These are phyloP conservation scores for Parietichytrium sp. DNA, from an alignment of 108 stramenopile genomes.

Conservation along the genomic window DNA sequence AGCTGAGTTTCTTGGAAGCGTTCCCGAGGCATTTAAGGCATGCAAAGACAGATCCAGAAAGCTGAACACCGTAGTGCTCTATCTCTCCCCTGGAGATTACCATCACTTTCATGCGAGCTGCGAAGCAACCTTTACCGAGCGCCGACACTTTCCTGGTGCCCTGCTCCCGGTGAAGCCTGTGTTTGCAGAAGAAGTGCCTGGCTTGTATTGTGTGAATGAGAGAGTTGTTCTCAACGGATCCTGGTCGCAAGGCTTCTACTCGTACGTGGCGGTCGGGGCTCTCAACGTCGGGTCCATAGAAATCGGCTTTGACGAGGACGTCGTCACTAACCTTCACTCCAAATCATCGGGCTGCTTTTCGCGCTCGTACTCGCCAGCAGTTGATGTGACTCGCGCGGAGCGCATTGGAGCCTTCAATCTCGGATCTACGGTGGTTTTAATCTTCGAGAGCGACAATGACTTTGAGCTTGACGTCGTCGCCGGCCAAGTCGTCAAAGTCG, in stretches of 20 bases:
- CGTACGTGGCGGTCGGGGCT: slow-evolving; percentile 2
- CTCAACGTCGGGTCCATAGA: slow-evolving; percentile 31
- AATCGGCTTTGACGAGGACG: not conserved
- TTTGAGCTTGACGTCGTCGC: slow-evolving; percentile 12
- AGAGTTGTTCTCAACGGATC: slow-evolving; percentile 11
- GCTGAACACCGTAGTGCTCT: not conserved
- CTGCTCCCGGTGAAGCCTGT: slow-evolving; percentile 24
- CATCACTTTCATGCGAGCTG: slow-evolving; percentile 12
- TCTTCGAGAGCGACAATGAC: not conserved
- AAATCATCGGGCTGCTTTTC: not conserved
- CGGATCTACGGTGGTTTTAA: slow-evolving; percentile 35
- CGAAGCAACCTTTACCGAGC: not conserved
- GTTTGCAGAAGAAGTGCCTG: not conserved
- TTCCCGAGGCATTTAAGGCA: slow-evolving; percentile 17
- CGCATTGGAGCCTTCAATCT: slow-evolving; percentile 35
- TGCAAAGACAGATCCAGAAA: not conserved
- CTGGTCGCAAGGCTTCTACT: slow-evolving; percentile 11
- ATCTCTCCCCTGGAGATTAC: slow-evolving; percentile 21
- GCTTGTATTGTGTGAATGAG: slow-evolving; percentile 18
- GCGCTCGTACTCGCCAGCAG: not conserved
- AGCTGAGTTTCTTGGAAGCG: not conserved
- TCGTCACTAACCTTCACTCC: slow-evolving; percentile 4
- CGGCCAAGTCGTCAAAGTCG: slow-evolving; percentile 5
- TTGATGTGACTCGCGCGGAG: not conserved
- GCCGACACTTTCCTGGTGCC: slow-evolving; percentile 9